Percentiles rank a stretch among this genome's conserved stretches.
Conservation (phyloP, 2,329 filamentous ascomycete genomes). For the Colletotrichum coccodes region DNA sequence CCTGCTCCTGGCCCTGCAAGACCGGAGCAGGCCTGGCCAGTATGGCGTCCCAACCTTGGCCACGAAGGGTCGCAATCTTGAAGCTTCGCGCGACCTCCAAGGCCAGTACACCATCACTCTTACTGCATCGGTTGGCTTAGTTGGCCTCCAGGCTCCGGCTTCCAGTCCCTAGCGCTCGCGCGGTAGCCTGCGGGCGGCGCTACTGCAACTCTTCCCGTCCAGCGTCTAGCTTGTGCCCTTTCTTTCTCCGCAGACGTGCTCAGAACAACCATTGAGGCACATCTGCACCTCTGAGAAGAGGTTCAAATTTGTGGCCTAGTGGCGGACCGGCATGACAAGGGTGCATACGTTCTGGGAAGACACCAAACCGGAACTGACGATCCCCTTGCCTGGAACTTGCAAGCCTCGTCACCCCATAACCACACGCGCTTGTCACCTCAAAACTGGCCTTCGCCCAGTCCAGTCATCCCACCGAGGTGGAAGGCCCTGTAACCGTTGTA, state of each 20-base stretch:
- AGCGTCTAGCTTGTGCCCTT: background rate
- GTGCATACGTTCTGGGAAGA: constrained; percentile 9
- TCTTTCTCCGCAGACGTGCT: too few species aligned
- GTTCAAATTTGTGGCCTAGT: background rate
- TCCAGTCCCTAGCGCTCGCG: background rate
- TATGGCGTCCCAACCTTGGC: background rate
- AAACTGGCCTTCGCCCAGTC: background rate
- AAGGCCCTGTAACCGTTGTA: background rate
- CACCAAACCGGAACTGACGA: constrained; percentile 4
- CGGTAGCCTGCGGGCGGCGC: background rate
- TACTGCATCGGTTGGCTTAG: background rate
- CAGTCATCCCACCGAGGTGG: background rate
- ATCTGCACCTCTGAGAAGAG: background rate
- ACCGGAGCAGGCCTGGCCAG: background rate
- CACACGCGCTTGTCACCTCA: constrained; percentile 14
- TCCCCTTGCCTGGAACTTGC: constrained; percentile 9
- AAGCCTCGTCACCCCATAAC: background rate
- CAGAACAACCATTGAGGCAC: too few species aligned
- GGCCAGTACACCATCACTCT: background rate
- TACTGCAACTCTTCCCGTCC: constrained; percentile 8
- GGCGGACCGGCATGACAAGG: background rate
- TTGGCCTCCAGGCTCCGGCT: background rate
- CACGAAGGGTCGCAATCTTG: background rate
- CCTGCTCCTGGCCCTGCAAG: constrained; percentile 6
- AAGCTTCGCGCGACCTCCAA: background rate